phyloP scores from a whole-genome alignment of 192 early-diverging fungal species.

The Dimargaris xerosporica region DNA sequence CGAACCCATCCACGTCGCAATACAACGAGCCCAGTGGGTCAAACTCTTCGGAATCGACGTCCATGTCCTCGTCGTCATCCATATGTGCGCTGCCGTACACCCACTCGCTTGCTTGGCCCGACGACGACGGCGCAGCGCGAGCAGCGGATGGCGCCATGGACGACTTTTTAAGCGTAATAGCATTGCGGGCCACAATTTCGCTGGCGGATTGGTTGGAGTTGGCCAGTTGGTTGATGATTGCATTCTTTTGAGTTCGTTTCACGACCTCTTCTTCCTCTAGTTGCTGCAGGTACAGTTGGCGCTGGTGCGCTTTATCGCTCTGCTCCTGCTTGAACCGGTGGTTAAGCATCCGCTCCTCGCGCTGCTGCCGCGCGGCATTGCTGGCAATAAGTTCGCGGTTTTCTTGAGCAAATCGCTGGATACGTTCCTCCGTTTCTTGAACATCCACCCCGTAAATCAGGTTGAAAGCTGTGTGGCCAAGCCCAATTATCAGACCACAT shows the following conservation, averaged over 20 bases:
- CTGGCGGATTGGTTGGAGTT: neutral
- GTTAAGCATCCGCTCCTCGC: constrained; percentile 37
- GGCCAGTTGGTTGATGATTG: constrained; percentile 62
- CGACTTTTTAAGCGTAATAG: constrained; percentile 7
- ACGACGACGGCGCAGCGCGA: neutral
- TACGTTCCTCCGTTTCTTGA: constrained; percentile 56
- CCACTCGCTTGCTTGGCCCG: neutral
- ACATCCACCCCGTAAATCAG: constrained; percentile 77
- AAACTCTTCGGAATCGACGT: constrained; percentile 1
- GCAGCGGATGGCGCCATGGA: neutral
- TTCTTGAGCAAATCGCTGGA: constrained; percentile 59
- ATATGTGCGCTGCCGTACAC: neutral
- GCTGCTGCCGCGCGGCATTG: constrained; percentile 33
- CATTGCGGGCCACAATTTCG: neutral
- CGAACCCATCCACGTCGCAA: neutral
- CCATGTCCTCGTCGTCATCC: constrained; percentile 7
- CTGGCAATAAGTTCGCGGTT: constrained; percentile 63
- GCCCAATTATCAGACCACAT: neutral
- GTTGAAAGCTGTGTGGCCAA: constrained; percentile 46
- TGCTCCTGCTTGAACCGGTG: constrained; percentile 33
- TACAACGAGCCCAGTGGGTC: neutral
- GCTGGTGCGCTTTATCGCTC: constrained; percentile 30
- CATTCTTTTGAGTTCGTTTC: constrained; percentile 47
- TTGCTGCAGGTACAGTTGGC: constrained; percentile 54
- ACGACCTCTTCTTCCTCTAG: constrained; percentile 52